phyloP scores from a whole-genome alignment of 305 asterid species.

The Fraxinus latifolia region DNA sequence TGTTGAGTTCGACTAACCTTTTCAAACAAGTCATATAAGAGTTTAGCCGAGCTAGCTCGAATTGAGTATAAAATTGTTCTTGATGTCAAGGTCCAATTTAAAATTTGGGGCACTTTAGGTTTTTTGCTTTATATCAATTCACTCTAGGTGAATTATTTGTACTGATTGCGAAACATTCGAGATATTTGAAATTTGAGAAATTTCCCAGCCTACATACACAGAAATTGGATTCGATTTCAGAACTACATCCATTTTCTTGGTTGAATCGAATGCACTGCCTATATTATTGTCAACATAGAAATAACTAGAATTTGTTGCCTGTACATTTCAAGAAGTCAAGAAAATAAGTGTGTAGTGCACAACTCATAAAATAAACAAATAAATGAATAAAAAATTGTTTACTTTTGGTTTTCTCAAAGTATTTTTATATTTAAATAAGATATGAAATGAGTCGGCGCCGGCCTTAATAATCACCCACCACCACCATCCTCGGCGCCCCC shows the following conservation, averaged over 20 bases:
- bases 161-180: not conserved
- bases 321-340: not conserved
- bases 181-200: not conserved
- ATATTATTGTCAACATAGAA: not conserved
- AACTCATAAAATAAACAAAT: not conserved
- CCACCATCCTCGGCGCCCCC: not conserved
- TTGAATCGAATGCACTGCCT: not conserved
- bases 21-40: not conserved
- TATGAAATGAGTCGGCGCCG: not conserved
- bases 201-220: not conserved
- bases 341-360: not conserved
- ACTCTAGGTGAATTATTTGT: not conserved
- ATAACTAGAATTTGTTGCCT: not conserved
- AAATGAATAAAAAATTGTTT: not conserved
- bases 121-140: not conserved
- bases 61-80: too few relatives aligned
- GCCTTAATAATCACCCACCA: not conserved
- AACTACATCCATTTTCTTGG: not conserved
- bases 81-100: too few relatives aligned
- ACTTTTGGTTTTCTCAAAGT: not conserved
- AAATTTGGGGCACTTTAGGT: not conserved
- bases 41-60: not conserved
- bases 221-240: not conserved
- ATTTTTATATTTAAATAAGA: not conserved
- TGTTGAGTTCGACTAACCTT: not conserved